Percentiles rank a stretch among this genome's conserved stretches.
Evolutionary conservation across 805 yeast species (phyloP).

Genomic region (Teunomyces cretensis): DNA sequence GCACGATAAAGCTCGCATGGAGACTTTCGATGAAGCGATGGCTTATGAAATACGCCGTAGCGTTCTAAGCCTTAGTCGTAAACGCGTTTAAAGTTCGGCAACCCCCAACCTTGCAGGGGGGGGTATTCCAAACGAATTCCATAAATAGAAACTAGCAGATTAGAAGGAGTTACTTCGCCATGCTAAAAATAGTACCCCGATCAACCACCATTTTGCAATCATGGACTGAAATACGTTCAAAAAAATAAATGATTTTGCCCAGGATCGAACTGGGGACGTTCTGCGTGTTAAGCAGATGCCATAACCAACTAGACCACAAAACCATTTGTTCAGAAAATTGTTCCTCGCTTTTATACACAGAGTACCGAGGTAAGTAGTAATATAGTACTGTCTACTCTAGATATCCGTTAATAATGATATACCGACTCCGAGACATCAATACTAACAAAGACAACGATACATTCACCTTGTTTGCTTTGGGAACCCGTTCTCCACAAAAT

Average conservation of each 20-base stretch:
- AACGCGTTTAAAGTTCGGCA: background rate
- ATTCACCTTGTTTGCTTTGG: too few species aligned
- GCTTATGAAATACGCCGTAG: background rate
- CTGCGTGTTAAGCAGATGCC: slow-evolving; percentile 99
- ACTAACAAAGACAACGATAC: too few species aligned
- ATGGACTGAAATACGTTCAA: background rate
- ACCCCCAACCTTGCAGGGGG: background rate
- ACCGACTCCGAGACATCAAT: too few species aligned
- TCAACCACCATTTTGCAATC: background rate
- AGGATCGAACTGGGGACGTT: slow-evolving; percentile 99
- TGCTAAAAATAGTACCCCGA: background rate
- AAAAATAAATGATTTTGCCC: slow-evolving; percentile 81
- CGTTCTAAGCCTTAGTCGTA: background rate
- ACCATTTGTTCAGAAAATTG: slow-evolving; percentile 46
- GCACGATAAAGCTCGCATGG: background rate
- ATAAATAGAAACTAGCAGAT: too few species aligned
- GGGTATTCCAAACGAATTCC: background rate
- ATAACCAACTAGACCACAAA: slow-evolving; percentile 99
- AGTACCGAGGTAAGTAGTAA: too few species aligned
- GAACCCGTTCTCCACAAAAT: too few species aligned
- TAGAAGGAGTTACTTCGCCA: too few species aligned
- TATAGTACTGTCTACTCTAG: too few species aligned
- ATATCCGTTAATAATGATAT: too few species aligned
- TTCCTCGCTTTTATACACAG: too few species aligned
- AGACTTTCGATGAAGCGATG: too few species aligned